phyloP scores from a whole-genome alignment of 75 land plant species.

The Pinus albicaulis region DNA sequence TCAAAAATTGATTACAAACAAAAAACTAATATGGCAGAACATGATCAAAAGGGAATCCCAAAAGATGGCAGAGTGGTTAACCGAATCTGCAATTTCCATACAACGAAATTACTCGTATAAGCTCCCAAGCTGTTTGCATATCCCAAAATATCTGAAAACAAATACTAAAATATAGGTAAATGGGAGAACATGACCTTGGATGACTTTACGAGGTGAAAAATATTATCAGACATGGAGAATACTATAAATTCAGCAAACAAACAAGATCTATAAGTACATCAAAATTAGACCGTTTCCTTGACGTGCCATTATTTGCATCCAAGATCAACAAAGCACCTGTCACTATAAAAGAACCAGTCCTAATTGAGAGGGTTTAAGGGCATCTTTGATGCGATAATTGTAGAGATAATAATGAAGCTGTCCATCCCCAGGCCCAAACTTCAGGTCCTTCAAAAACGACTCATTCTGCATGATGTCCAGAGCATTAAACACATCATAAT shows the following conservation, averaged over 20 bases:
- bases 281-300: conserved; percentile 1
- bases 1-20: not conserved
- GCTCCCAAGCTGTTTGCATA: conserved; percentile 6
- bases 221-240: not conserved
- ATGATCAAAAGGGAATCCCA: not conserved
- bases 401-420: conserved; percentile 86
- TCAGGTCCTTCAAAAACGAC: conserved; percentile 76
- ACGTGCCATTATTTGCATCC: not conserved
- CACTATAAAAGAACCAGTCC: conserved; percentile 72
- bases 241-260: conserved; percentile 3
- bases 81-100: conserved; percentile 1
- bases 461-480: conserved; percentile 86
- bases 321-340: not conserved
- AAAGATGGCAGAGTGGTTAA: not conserved
- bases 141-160: not conserved
- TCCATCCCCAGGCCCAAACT: conserved; percentile 90
- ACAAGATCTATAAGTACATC: conserved; percentile 10
- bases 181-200: conserved; percentile 1
- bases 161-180: not conserved
- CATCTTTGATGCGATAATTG: conserved; percentile 62
- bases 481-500: conserved; percentile 88
- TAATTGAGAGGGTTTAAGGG: conserved; percentile 61
- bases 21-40: not conserved
- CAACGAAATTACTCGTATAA: conserved; percentile 1
- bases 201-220: not conserved